A percentile compares a stretch with the other conserved stretches of the same genome.
These are phyloP conservation scores for Hypocreales sp. DNA, from an alignment of 2,329 filamentous ascomycete species.

Conservation along the genomic window DNA sequence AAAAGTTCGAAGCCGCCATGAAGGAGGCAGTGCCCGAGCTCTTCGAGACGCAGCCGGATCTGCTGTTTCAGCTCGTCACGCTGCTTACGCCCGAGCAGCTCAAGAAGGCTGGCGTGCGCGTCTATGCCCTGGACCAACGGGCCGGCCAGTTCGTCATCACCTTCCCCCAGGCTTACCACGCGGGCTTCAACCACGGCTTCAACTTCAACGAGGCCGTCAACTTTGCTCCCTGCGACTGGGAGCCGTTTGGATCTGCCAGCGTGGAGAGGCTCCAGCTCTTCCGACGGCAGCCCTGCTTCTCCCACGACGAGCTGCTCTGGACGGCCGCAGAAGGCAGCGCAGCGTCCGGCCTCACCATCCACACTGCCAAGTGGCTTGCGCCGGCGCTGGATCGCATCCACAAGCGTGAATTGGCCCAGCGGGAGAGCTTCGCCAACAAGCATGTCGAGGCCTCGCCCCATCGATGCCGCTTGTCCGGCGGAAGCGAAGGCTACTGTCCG, in stretches of 20 bases:
- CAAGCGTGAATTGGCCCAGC: constrained; percentile 53
- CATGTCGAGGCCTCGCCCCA: constrained; percentile 42
- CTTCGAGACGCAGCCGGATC: constrained; percentile 91
- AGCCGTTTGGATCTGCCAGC: constrained; percentile 74
- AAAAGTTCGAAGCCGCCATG: constrained; percentile 94
- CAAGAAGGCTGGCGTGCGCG: constrained; percentile 79
- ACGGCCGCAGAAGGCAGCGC: constrained; percentile 73
- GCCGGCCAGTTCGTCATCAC: constrained; percentile 94
- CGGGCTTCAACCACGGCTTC: constrained; percentile 96
- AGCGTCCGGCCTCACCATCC: constrained; percentile 51
- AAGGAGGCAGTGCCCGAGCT: constrained; percentile 85
- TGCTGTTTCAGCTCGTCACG: constrained; percentile 95
- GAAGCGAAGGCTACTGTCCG: constrained; percentile 35
- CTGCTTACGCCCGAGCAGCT: constrained; percentile 85
- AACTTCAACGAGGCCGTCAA: constrained; percentile 99
- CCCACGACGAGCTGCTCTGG: constrained; percentile 85
- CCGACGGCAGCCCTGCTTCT: constrained; percentile 87
- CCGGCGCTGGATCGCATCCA: constrained; percentile 71
- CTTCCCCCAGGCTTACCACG: constrained; percentile 93
- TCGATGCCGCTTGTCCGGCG: constrained; percentile 28
- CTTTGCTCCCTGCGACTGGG: constrained; percentile 91
- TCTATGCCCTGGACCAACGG: constrained; percentile 89
- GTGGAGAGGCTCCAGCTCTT: constrained; percentile 80
- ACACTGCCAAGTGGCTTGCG: constrained; percentile 87
- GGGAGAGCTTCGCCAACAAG: constrained; percentile 51